phyloP scores from a whole-genome alignment of 176 grass and related monocot species.

The Carex kokanica region DNA sequence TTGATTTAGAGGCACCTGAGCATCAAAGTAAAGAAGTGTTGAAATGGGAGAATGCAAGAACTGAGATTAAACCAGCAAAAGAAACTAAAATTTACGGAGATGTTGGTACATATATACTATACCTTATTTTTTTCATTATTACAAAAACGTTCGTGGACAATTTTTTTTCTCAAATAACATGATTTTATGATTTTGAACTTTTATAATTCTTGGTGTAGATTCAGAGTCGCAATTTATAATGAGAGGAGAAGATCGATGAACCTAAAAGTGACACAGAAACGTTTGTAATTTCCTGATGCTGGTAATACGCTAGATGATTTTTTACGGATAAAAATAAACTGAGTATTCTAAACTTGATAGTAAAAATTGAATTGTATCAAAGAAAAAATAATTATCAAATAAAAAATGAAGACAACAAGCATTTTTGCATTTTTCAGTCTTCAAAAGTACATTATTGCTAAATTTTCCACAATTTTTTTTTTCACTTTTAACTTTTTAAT shows the following conservation, averaged over 20 bases:
- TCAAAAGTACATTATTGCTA: background rate
- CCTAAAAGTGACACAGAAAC: constrained; percentile 3
- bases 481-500: background rate
- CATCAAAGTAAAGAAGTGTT: background rate
- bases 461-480: background rate
- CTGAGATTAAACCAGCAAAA: background rate
- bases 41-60: background rate
- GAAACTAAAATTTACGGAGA: constrained; percentile 1
- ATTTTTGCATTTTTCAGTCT: background rate
- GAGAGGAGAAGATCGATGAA: background rate
- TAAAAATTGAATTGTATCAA: background rate
- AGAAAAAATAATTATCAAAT: background rate
- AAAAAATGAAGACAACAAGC: too few relatives aligned
- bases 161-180: background rate
- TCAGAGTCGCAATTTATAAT: background rate
- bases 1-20: background rate
- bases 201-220: constrained; percentile 10
- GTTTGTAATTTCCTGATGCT: background rate
- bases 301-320: background rate
- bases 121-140: background rate
- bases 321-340: too few relatives aligned
- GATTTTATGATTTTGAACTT: background rate
- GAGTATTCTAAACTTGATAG: too few relatives aligned
- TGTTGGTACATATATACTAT: background rate
- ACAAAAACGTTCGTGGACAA: background rate